These are phyloP conservation scores for Magnaporthiopsis incrustans DNA, from an alignment of 2,329 filamentous ascomycete species.

Conservation along the genomic window DNA sequence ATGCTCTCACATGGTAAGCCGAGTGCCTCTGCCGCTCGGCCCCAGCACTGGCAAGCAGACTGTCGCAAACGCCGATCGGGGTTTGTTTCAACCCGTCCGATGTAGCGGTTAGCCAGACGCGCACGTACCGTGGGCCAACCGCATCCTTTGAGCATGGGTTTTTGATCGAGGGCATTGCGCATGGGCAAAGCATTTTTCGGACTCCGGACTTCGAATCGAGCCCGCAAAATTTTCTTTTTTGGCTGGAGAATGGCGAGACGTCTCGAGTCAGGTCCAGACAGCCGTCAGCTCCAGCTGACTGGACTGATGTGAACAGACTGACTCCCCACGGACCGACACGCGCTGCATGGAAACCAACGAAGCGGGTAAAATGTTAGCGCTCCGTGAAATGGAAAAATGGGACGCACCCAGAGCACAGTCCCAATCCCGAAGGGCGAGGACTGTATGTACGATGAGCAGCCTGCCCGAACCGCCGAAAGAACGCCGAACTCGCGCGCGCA, in stretches of 20 bases:
- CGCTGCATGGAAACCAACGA: background rate
- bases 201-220: background rate
- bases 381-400: background rate
- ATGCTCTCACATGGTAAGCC: background rate
- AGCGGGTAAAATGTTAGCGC: background rate
- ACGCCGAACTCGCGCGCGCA: background rate
- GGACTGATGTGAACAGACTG: background rate
- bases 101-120: background rate
- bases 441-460: background rate
- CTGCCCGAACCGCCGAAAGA: background rate
- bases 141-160: no score
- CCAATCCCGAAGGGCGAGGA: background rate
- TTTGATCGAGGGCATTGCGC: background rate
- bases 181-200: background rate
- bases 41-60: background rate
- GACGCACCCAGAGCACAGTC: background rate
- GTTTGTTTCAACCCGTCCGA: background rate
- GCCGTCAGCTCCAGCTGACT: background rate
- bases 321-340: background rate
- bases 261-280: background rate
- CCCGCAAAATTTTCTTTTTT: background rate
- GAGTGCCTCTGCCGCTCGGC: background rate
- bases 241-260: background rate
- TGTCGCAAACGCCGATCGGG: background rate
- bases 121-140: no score